phyloP scores from a whole-genome alignment of 495 filamentous ascomycete genomes.

The Hyaloscypha hepaticicola region DNA sequence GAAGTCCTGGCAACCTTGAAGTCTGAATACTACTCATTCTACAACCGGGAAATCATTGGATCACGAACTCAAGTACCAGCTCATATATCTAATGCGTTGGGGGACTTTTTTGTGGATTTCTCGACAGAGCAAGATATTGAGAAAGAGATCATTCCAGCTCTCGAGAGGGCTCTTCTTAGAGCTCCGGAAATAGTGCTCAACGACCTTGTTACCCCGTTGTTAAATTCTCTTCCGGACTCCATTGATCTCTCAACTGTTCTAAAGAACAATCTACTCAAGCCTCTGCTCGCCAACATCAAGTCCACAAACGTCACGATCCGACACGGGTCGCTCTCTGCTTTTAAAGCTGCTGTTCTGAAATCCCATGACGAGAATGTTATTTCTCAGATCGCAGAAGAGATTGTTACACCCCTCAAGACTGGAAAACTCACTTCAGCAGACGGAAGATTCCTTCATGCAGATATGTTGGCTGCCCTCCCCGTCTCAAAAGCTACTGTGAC shows the following conservation, averaged over 20 bases:
- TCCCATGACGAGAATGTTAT: constrained; percentile 57
- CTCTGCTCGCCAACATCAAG: constrained; percentile 81
- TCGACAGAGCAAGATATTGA: constrained; percentile 72
- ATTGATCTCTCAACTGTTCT: constrained; percentile 78
- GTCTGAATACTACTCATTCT: constrained; percentile 73
- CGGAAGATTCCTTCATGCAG: constrained; percentile 74
- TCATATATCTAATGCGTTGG: constrained; percentile 70
- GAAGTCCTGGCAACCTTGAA: constrained; percentile 62
- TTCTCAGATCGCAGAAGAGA: constrained; percentile 68
- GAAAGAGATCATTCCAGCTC: constrained; percentile 70
- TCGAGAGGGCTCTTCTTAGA: constrained; percentile 86
- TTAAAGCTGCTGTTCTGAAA: constrained; percentile 58
- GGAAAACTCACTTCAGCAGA: constrained; percentile 79
- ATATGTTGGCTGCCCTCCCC: constrained; percentile 67
- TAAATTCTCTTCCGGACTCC: constrained; percentile 61
- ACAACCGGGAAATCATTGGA: constrained; percentile 78
- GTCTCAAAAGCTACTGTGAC: constrained; percentile 54
- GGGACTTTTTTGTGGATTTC: constrained; percentile 81
- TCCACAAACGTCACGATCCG: constrained; percentile 79
- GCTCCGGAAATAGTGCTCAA: constrained; percentile 86
- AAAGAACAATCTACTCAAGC: constrained; percentile 71
- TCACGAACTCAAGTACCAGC: constrained; percentile 68
- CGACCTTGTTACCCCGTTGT: constrained; percentile 68
- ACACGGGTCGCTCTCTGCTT: constrained; percentile 69
- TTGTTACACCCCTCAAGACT: constrained; percentile 72